These are phyloP conservation scores for Salix exigua DNA, from an alignment of 345 rosid species.

Conservation along the genomic window DNA sequence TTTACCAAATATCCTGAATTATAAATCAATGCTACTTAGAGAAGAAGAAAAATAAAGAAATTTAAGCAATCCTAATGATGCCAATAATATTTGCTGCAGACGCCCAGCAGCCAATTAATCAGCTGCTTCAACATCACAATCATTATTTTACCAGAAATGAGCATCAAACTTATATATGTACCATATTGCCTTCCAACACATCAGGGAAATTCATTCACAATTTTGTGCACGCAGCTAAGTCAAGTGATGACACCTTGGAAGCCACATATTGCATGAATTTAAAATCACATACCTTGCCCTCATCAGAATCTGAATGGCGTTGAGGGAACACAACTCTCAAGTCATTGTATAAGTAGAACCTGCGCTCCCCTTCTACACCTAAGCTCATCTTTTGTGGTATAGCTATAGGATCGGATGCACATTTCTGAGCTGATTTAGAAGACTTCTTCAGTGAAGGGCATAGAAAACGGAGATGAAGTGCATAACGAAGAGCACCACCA, in stretches of 20 bases:
- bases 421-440: conserved; percentile 48
- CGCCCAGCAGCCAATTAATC: not conserved
- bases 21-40: not conserved
- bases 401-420: conserved; percentile 39
- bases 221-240: too few species aligned
- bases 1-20: too few species aligned
- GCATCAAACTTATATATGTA: not conserved
- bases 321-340: conserved; percentile 87
- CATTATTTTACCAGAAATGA: not conserved
- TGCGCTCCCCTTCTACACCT: conserved; percentile 49
- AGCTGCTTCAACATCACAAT: not conserved
- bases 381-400: conserved; percentile 29
- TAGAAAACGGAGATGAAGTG: conserved; percentile 81
- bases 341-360: conserved; percentile 82
- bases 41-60: not conserved
- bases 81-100: not conserved
- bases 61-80: too few species aligned
- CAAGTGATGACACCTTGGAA: not conserved
- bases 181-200: too few species aligned
- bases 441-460: conserved; percentile 62
- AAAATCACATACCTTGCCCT: conserved; percentile 75
- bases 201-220: too few species aligned
- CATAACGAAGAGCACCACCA: conserved; percentile 78
- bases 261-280: not conserved
- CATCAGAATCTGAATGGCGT: conserved; percentile 90